phyloP scores from a whole-genome alignment of 306 rosid species.

The Medicago arabica region DNA sequence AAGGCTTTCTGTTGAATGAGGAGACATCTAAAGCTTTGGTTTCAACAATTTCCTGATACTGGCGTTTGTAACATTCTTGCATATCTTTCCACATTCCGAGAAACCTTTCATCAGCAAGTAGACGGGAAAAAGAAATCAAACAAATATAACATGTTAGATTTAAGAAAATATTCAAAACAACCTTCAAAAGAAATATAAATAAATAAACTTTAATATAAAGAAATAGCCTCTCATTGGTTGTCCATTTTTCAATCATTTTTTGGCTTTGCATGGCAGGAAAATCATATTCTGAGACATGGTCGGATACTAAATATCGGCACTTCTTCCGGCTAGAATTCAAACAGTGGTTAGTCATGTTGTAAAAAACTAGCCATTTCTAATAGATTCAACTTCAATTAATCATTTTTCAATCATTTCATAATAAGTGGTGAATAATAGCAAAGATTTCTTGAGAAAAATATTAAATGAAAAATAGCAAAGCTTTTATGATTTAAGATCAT shows the following conservation, averaged over 20 bases:
- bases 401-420: neutral
- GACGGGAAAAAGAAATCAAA: neutral
- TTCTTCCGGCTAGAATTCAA: neutral
- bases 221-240: neutral
- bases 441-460: no score
- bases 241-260: neutral
- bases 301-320: neutral
- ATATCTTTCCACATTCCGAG: slow-evolving; percentile 80
- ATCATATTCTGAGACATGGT: no score
- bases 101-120: slow-evolving; percentile 53
- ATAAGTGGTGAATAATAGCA: neutral
- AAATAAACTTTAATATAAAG: neutral
- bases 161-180: slow-evolving; percentile 15
- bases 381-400: neutral
- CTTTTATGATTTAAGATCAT: slow-evolving; percentile 7
- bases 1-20: slow-evolving; percentile 45
- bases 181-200: neutral
- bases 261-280: neutral
- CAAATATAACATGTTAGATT: slow-evolving; percentile 16
- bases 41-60: slow-evolving; percentile 56
- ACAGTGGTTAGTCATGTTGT: no score
- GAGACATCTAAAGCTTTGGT: slow-evolving; percentile 48
- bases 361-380: neutral
- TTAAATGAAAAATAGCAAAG: neutral
- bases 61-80: slow-evolving; percentile 71